Percentiles rank a stretch among this genome's conserved stretches.
phyloP scores from a whole-genome alignment of 106 monocot species.

The Acorus gramineus region DNA sequence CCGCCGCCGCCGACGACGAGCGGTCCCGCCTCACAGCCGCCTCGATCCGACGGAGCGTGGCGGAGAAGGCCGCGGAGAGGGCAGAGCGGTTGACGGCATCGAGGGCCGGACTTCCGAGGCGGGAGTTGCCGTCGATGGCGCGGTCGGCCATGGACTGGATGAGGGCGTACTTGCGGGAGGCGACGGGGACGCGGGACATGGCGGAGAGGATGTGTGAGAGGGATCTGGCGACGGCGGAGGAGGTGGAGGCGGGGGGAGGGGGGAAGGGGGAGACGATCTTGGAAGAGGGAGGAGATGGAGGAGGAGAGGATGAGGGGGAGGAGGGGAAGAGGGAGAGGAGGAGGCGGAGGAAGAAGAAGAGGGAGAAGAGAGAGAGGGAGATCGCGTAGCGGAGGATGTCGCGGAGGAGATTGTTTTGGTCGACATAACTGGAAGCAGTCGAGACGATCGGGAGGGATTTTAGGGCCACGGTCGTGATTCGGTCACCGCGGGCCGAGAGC shows the following conservation, averaged over 20 bases:
- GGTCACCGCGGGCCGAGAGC: too few species aligned
- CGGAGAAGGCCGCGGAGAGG: constrained; percentile 27
- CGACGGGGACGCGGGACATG: constrained; percentile 34
- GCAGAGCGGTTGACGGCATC: constrained; percentile 21
- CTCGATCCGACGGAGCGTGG: constrained; percentile 31
- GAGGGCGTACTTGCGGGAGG: constrained; percentile 60
- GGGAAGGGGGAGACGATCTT: neutral
- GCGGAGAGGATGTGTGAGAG: constrained; percentile 44
- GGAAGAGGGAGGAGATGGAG: neutral
- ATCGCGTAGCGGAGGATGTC: neutral
- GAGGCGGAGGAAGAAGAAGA: constrained; percentile 16
- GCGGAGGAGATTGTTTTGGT: neutral
- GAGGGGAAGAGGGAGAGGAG: constrained; percentile 6
- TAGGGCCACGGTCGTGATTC: too few species aligned
- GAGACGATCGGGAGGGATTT: too few species aligned
- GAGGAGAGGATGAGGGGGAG: constrained; percentile 1
- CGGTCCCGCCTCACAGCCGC: neutral
- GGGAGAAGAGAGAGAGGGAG: neutral
- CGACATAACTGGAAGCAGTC: too few species aligned
- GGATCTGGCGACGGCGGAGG: constrained; percentile 21
- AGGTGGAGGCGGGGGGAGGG: neutral
- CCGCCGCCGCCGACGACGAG: neutral
- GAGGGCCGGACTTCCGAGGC: constrained; percentile 3
- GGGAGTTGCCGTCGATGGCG: constrained; percentile 47
- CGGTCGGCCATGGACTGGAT: constrained; percentile 57